A percentile compares a stretch with the other conserved stretches of the same genome.
Conservation (phyloP, 352 stramenopile genomes). For the Aphanomyces invadans region DNA sequence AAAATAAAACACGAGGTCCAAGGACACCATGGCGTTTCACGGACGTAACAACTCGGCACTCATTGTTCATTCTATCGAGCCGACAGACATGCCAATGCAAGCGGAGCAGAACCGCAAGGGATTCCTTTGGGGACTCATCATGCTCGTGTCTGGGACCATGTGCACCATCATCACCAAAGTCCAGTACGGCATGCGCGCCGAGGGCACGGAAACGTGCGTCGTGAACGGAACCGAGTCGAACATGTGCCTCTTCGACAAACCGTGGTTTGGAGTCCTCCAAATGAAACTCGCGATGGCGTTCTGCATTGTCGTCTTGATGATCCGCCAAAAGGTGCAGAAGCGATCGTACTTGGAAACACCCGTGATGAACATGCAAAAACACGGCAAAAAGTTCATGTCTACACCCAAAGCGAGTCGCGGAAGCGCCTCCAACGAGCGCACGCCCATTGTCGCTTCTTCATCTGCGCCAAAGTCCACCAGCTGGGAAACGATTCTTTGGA, state of each 20-base stretch:
- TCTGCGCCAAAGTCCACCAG: neutral
- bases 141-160: conserved; percentile 76
- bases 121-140: conserved; percentile 46
- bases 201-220: conserved; percentile 43
- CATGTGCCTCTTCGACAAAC: conserved; percentile 71
- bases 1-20: no score
- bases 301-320: conserved; percentile 67
- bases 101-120: conserved; percentile 31
- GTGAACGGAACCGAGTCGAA: conserved; percentile 33
- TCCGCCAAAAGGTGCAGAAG: conserved; percentile 47
- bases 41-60: no score
- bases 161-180: conserved; percentile 84
- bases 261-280: conserved; percentile 77
- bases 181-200: conserved; percentile 55
- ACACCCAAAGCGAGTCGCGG: conserved; percentile 31
- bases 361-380: conserved; percentile 54
- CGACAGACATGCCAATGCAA: conserved; percentile 21
- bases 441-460: neutral
- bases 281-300: conserved; percentile 81
- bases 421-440: neutral
- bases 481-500: conserved; percentile 23
- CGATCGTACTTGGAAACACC: conserved; percentile 61
- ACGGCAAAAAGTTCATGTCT: conserved; percentile 49
- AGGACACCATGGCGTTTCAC: no score
- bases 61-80: neutral